These are phyloP conservation scores for Rhododendron griersonianum DNA, from an alignment of 148 eudicot genomes.

Conservation along the genomic window DNA sequence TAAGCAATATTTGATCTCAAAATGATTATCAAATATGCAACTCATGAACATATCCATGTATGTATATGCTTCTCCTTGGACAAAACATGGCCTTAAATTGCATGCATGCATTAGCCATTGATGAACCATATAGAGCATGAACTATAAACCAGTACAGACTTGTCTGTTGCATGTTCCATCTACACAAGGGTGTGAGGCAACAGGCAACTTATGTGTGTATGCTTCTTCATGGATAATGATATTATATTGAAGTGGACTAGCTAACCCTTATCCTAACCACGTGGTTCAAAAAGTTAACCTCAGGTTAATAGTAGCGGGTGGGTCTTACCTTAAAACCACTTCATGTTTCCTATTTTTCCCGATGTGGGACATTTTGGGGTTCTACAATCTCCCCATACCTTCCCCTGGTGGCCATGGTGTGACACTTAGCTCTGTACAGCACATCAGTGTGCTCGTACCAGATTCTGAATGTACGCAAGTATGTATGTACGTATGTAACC, in stretches of 20 bases:
- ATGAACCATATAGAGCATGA: background rate
- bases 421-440: too few relatives aligned
- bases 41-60: slow-evolving; percentile 17
- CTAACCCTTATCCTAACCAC: too few relatives aligned
- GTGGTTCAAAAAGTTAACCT: too few relatives aligned
- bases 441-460: too few relatives aligned
- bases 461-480: background rate
- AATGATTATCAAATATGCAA: slow-evolving; percentile 28
- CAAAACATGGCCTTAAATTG: slow-evolving; percentile 14
- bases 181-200: background rate
- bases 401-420: too few relatives aligned
- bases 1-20: slow-evolving; percentile 27
- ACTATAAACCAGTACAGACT: background rate
- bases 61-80: slow-evolving; percentile 17
- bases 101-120: slow-evolving; percentile 14
- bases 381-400: too few relatives aligned
- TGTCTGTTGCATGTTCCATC: background rate
- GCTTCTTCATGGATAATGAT: background rate
- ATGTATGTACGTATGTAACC: background rate
- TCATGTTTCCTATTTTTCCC: too few relatives aligned
- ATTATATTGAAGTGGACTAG: background rate
- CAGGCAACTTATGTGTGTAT: slow-evolving; percentile 22
- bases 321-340: too few relatives aligned
- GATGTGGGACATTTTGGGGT: too few relatives aligned
- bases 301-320: too few relatives aligned